phyloP scores from a whole-genome alignment of 345 rosid species.

The Fremontodendron californicum region DNA sequence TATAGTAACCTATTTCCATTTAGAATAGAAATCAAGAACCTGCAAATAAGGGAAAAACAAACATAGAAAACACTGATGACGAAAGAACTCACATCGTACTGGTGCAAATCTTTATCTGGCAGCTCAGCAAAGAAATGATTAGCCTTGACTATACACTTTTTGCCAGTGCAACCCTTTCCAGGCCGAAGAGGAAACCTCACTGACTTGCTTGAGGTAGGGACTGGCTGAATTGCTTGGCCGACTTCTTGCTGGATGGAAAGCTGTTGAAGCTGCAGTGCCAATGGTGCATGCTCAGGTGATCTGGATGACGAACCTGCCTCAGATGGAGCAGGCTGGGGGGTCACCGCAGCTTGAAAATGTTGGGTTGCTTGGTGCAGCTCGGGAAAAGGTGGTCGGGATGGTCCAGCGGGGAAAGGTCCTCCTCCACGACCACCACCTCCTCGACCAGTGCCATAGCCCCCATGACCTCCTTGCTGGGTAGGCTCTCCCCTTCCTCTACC shows the following conservation, averaged over 20 bases:
- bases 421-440: conserved; percentile 50
- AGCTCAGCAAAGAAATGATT: conserved; percentile 89
- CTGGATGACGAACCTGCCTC: conserved; percentile 58
- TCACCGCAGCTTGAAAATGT: conserved; percentile 54
- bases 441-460: conserved; percentile 43
- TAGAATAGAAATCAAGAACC: not conserved
- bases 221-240: conserved; percentile 56
- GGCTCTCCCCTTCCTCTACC: conserved; percentile 80
- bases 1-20: conserved; percentile 59
- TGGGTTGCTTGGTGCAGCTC: conserved; percentile 98
- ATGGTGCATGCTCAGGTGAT: conserved; percentile 38
- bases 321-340: conserved; percentile 44
- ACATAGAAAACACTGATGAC: not conserved
- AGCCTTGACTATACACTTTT: conserved; percentile 81
- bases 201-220: conserved; percentile 71
- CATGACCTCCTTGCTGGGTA: conserved; percentile 60
- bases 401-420: conserved; percentile 51
- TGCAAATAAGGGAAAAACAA: not conserved
- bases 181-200: conserved; percentile 81
- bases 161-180: conserved; percentile 63
- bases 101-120: conserved; percentile 93
- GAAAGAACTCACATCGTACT: conserved; percentile 66
- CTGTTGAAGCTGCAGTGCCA: conserved; percentile 46
- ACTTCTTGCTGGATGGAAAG: conserved; percentile 51
- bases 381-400: conserved; percentile 64